Base-by-base conservation (phyloP, 768 basidiomycete genomes). In the Leccinum fibrillosum region DNA sequence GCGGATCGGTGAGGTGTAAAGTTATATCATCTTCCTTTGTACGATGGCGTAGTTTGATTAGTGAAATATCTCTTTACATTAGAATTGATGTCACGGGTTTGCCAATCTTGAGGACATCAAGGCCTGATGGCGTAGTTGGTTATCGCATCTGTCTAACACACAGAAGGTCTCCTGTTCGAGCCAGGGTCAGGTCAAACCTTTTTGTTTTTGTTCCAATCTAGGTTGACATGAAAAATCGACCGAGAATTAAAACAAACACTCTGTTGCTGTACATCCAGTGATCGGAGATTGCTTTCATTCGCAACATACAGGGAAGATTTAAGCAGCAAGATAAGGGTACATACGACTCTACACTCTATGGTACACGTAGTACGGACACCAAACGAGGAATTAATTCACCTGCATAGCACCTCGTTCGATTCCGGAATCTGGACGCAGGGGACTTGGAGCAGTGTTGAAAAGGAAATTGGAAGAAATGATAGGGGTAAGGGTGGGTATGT, bases 111-210 rank as follows among this genome's bases (percentile, higher is more conserved):
- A 10, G n/a, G 9, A 9, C n/a, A 19, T 17, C 2, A 57, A 23
- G 69, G 68, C 61, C 69, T 70, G 68, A 64, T 69, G 69, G 69
- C 68, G 67, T 68, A 68, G 67, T 84, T 86, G 85, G 85, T 86
- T 85, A 86, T 86, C 84, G 82, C 84, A 83, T 85, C 83, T 84
- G 85, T 86, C 84, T 85, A 83, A 86, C 84, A 85, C 84, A 84
- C 84, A 84, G 83, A 82, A 83, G 83, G 82, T 80, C 83, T 77
- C 75, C 82, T 80, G 83, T 84, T 85, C 82, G 82, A 85, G 71
- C 81, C 82, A 80, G 81, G 80, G 72, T 81, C 80, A 71, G 67
- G 58, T 68, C 66, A 69, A 17, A 30, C 28, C 47, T 0, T 7
- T 45, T 64, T 66, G 58, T 49, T 37, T 25, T 11, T 6, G 19